Conservation (phyloP, 345 rosid genomes). For the Durio zibethinus region DNA sequence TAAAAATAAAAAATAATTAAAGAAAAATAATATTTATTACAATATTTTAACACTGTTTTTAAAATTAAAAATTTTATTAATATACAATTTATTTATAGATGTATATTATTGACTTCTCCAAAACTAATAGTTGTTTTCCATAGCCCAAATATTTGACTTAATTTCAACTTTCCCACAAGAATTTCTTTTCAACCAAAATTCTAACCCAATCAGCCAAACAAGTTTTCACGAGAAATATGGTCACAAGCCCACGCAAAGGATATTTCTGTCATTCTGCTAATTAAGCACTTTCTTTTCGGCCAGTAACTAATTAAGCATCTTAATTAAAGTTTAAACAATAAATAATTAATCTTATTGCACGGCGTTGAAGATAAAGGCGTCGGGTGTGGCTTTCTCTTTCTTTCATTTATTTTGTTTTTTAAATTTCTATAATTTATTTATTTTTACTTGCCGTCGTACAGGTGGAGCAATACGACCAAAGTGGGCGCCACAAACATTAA, state of each 20-base stretch:
- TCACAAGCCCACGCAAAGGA: background rate
- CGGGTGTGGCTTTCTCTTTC: background rate
- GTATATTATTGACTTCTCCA: no score
- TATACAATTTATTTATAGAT: no score
- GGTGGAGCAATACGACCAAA: constrained; percentile 4
- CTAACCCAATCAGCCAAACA: background rate
- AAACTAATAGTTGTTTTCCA: background rate
- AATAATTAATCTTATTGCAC: background rate
- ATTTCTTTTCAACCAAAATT: background rate
- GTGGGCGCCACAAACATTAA: constrained; percentile 20
- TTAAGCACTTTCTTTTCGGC: no score
- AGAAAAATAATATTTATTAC: no score
- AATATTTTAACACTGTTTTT: no score
- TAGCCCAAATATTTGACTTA: background rate
- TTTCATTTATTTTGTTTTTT: background rate
- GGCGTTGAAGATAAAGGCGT: constrained; percentile 6
- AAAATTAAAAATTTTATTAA: no score
- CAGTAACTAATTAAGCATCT: background rate
- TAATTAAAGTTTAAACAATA: background rate
- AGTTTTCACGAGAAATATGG: background rate
- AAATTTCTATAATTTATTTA: background rate
- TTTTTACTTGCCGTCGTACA: constrained; percentile 15
- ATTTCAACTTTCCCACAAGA: background rate
- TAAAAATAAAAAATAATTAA: no score
- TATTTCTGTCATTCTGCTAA: background rate